Evolutionary conservation across 768 basidiomycete species (phyloP), one percentile per base, ranked within the genome.

Genomic region (Tubosaeta sp.): DNA sequence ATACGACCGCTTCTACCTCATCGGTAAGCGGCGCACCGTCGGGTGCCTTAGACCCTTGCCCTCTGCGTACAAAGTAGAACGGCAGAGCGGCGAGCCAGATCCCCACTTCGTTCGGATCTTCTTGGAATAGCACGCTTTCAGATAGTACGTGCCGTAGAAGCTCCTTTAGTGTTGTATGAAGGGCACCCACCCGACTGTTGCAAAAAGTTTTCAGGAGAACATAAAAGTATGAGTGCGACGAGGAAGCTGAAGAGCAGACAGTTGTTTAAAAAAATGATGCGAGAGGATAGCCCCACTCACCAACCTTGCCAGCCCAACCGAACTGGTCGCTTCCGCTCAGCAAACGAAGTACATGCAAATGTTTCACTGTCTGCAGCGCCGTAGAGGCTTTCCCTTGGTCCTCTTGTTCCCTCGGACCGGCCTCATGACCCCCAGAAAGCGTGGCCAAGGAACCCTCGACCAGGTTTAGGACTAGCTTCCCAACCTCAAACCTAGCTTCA

Each of bases 401-500:
- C 25, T 58, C 52, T 2, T 27, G 66, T n/a, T 50, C 59, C 9
- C 39, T 60, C 32, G 51, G 29, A 22, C 16, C 29, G 1, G 3
- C 42, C 19, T 27, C 56, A 9, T 50, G 38, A 22, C 54, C 50
- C 22, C 39, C 51, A 1, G 62, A 57, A 26, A 64, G 50, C 33
- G 62, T 54, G 10, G 43, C 50, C 2, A 66, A 48, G 12, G 68
- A 68, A 29, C 62, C 65, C 41, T 72, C 65, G 43, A 67, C 56
- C 56, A 85, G 73, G 50, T 74, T 72, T 50, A 74, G 73, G 27
- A 94, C 68, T 19, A 95, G 63, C 65, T 91, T 91, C 2, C 91
- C 91, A 34, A 87, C 82, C 66, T 97, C 95, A 59, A 95, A 97
- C 46, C 84, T 76, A 26, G 83, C 83, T 65, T 94, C 92, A 0